Evolutionary conservation across 2,329 filamentous ascomycete genomes (phyloP), one percentile per base, ranked within the genome.

Genomic region (Podosphaera xanthii): DNA sequence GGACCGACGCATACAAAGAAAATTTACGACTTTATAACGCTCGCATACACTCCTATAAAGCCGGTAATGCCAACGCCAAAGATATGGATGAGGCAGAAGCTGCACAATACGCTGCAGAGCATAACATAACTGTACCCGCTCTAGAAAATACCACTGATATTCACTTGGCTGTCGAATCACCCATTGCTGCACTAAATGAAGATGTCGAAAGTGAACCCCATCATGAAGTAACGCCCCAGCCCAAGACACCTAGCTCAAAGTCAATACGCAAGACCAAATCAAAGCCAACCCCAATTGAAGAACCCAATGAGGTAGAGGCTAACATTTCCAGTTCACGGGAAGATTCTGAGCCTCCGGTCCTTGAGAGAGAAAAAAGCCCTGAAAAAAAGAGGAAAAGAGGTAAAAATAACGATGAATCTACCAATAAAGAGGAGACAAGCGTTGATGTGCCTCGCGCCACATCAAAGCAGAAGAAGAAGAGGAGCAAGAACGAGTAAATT

Each of bases 1-100:
- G 80, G 80, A 81, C 82, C 71, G 77, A 79, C 59, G 80, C 79
- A 4, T 83, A 83, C 71, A 78, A 81, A 71, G 82, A 82, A 72
- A 83, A 83, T 69, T 74, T 83, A 57, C 77, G 79, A 38, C 73
- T 83, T 57, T 83, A 83, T 72, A 80, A 83, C 62, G 80, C 80
- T 9, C 77, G 79, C 60, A 78, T 82, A 35, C 78, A 81, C 69
- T 80, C 79, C 1, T 83, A 83, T 73, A 82, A 82, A 74, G 69
- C 71, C 40, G 78, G 78, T 63, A 83, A 82, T 71, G 67, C 70
- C 3, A 68, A 73, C 4, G 80, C 80, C 63, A 79, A 80, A 67
- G 72, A 76, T 63, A 83, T 83, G 80, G 71, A 70, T 2, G 80
- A 83, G 60, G 74, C 79, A 44, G 78, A 82, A 62, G 80, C 80